Conservation (phyloP, 140 eudicot genomes). For the Bidens hawaiensis region DNA sequence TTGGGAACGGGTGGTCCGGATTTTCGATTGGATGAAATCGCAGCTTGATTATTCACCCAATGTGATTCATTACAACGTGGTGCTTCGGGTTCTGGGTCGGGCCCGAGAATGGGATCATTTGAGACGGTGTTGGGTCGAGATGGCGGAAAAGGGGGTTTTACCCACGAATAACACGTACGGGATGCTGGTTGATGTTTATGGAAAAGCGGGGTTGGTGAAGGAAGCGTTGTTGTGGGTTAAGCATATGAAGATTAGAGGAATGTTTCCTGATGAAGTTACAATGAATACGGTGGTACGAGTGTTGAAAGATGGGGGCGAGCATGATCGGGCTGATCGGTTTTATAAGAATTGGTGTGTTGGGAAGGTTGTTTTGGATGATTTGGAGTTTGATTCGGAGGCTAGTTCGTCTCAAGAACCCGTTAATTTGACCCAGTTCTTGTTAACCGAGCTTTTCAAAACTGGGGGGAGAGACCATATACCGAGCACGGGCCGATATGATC, state of each 20-base stretch:
- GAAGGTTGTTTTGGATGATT: slow-evolving; percentile 53
- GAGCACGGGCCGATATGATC: slow-evolving; percentile 2
- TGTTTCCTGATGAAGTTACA: slow-evolving; percentile 83
- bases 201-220: slow-evolving; percentile 78
- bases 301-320: slow-evolving; percentile 78
- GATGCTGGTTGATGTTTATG: slow-evolving; percentile 87
- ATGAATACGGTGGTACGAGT: slow-evolving; percentile 75
- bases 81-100: slow-evolving; percentile 63
- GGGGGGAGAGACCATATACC: slow-evolving; percentile 46
- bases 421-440: slow-evolving; percentile 58
- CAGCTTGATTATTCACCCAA: slow-evolving; percentile 66
- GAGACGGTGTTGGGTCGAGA: slow-evolving; percentile 81
- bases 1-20: slow-evolving; percentile 67
- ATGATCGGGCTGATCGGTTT: slow-evolving; percentile 61
- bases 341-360: slow-evolving; percentile 86
- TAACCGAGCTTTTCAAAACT: slow-evolving; percentile 69
- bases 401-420: slow-evolving; percentile 30
- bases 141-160: slow-evolving; percentile 65
- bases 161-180: slow-evolving; percentile 70
- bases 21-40: slow-evolving; percentile 83
- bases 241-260: slow-evolving; percentile 71
- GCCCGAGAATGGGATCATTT: slow-evolving; percentile 82
- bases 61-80: slow-evolving; percentile 81
- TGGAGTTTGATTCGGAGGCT: slow-evolving; percentile 41
- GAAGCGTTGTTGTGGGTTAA: slow-evolving; percentile 87